These are phyloP conservation scores for Fusarium illudens DNA, from an alignment of 2,329 filamentous ascomycete species.

Conservation along the genomic window DNA sequence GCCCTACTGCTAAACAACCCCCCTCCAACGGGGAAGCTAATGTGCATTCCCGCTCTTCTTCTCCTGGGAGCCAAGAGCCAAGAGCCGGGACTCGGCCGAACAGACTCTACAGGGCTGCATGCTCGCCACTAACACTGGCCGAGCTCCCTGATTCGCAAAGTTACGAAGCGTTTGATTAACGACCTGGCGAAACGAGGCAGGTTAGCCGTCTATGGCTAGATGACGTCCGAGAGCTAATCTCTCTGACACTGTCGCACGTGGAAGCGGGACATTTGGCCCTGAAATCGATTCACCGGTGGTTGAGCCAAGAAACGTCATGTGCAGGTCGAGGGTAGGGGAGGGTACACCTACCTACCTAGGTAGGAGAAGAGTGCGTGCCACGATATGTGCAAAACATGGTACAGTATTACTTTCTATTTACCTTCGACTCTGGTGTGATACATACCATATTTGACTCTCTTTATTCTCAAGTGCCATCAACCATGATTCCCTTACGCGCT, in stretches of 20 bases:
- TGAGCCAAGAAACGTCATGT: background rate
- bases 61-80: background rate
- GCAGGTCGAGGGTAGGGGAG: background rate
- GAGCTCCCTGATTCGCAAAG: conserved; percentile 26
- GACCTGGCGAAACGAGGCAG: background rate
- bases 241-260: background rate
- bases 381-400: background rate
- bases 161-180: background rate
- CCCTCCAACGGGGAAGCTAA: background rate
- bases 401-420: no score
- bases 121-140: conserved; percentile 11
- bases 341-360: no score
- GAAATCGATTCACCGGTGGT: background rate
- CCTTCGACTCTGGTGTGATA: background rate
- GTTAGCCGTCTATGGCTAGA: background rate
- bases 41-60: background rate
- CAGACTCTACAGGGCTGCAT: conserved; percentile 21
- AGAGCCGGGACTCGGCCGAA: conserved; percentile 35
- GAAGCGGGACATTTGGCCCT: background rate
- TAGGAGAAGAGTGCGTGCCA: background rate
- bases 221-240: conserved; percentile 9
- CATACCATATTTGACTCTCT: background rate
- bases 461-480: background rate
- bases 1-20: background rate
- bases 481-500: background rate